Evolutionary conservation across 345 rosid genomes (phyloP).

Genomic region (Limnanthes douglasii): DNA sequence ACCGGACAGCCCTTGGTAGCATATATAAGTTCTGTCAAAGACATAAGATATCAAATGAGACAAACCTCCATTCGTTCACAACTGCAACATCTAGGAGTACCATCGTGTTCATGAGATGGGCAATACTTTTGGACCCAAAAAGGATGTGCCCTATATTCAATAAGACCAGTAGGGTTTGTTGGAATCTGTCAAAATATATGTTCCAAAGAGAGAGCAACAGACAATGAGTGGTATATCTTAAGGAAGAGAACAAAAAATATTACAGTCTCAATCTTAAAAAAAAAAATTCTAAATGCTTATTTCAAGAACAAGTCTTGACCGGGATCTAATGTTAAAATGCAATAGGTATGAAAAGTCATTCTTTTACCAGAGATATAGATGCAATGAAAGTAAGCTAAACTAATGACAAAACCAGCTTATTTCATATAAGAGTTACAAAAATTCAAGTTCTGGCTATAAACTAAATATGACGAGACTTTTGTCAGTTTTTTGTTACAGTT

Average conservation of each 20-base stretch:
- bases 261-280: too few species aligned
- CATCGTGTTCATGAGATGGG: conserved; percentile 84
- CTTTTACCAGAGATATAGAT: too few species aligned
- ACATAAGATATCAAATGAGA: conserved; percentile 5
- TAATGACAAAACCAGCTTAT: too few species aligned
- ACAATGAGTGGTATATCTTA: conserved; percentile 6
- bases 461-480: too few species aligned
- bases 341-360: too few species aligned
- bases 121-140: conserved; percentile 97
- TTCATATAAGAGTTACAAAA: too few species aligned
- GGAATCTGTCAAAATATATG: conserved; percentile 62
- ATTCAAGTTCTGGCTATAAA: too few species aligned
- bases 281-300: too few species aligned
- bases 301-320: too few species aligned
- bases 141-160: conserved; percentile 98
- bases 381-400: too few species aligned
- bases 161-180: conserved; percentile 78
- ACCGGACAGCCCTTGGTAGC: not conserved
- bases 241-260: not conserved
- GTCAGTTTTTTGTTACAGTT: too few species aligned
- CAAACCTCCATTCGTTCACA: conserved; percentile 99
- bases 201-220: conserved; percentile 10
- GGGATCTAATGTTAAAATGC: too few species aligned
- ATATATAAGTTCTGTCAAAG: not conserved
- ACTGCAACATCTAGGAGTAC: conserved; percentile 93